These are phyloP conservation scores for Cercophora newfieldiana DNA, from an alignment of 495 filamentous ascomycete species.

Conservation along the genomic window DNA sequence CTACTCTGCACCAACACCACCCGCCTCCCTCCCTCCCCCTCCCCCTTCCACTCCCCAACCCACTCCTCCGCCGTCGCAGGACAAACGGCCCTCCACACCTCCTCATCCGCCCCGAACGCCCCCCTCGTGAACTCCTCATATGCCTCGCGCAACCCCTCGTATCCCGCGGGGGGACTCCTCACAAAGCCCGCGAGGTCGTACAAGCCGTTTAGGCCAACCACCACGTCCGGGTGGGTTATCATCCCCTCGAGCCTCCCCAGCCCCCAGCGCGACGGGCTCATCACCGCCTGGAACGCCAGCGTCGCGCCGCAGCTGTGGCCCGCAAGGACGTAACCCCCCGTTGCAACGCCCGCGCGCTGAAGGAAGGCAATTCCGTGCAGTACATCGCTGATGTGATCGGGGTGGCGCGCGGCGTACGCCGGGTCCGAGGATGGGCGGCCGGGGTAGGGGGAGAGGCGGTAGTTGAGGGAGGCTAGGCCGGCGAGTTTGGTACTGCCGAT, in stretches of 20 bases:
- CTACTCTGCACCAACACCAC: conserved; percentile 36
- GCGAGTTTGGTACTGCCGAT: conserved; percentile 37
- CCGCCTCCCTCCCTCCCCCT: conserved; percentile 33
- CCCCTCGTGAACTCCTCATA: conserved; percentile 61
- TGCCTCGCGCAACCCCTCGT: conserved; percentile 48
- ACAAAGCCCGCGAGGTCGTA: conserved; percentile 62
- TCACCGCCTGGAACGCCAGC: conserved; percentile 67
- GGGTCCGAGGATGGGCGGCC: conserved; percentile 35
- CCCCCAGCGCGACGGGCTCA: conserved; percentile 39
- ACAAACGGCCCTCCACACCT: conserved; percentile 54
- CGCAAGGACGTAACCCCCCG: conserved; percentile 58
- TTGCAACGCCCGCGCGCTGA: conserved; percentile 41
- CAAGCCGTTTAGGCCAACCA: conserved; percentile 58
- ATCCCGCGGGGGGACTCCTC: conserved; percentile 15
- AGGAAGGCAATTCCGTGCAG: conserved; percentile 61
- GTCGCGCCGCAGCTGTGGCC: conserved; percentile 80
- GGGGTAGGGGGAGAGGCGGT: conserved; percentile 77
- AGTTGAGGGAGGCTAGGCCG: conserved; percentile 72
- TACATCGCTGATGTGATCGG: conserved; percentile 74
- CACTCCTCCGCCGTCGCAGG: conserved; percentile 38
- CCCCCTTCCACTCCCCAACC: conserved; percentile 29
- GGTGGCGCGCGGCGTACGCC: conserved; percentile 53
- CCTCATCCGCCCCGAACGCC: conserved; percentile 62
- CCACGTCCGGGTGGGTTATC: conserved; percentile 23
- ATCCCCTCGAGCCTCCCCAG: not conserved